Conservation (phyloP, 257 asterid species). For the Gardenia jasminoides region DNA sequence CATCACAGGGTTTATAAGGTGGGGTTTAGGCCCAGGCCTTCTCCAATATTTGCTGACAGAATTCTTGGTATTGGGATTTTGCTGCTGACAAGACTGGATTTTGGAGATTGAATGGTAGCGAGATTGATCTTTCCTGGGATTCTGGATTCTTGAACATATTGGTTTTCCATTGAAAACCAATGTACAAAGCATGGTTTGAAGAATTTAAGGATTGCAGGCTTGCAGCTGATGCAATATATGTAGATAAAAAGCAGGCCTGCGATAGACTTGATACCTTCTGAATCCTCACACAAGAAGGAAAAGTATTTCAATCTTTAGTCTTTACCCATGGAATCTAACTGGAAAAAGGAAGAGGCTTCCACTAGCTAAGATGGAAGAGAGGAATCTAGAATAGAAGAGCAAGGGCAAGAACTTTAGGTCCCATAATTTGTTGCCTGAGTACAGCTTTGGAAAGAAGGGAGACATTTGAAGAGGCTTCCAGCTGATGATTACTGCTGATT, state of each 20-base stretch:
- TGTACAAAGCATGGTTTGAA: constrained; percentile 36
- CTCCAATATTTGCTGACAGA: constrained; percentile 25
- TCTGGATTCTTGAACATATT: constrained; percentile 20
- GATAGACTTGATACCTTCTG: background rate
- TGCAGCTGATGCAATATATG: background rate
- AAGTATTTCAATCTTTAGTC: background rate
- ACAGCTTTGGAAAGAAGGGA: too few species aligned
- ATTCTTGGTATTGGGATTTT: constrained; percentile 27
- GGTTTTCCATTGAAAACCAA: constrained; percentile 31
- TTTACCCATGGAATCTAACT: background rate
- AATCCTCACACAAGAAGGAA: constrained; percentile 12
- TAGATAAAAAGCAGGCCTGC: background rate
- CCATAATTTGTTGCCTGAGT: too few species aligned
- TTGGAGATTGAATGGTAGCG: constrained; percentile 16
- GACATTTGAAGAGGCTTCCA: too few species aligned
- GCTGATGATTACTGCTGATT: too few species aligned
- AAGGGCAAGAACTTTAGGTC: too few species aligned
- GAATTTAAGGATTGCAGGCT: background rate
- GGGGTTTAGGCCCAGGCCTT: constrained; percentile 27
- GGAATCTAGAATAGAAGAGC: constrained; percentile 11
- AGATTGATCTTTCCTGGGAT: constrained; percentile 12
- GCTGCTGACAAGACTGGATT: constrained; percentile 28
- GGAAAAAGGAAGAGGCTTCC: background rate
- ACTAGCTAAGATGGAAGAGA: constrained; percentile 9
- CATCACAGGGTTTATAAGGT: constrained; percentile 22